Percentiles rank a stretch among this genome's conserved stretches.
Conservation (phyloP, 192 early-diverging fungal genomes). For the Dimargaris xerosporica region DNA sequence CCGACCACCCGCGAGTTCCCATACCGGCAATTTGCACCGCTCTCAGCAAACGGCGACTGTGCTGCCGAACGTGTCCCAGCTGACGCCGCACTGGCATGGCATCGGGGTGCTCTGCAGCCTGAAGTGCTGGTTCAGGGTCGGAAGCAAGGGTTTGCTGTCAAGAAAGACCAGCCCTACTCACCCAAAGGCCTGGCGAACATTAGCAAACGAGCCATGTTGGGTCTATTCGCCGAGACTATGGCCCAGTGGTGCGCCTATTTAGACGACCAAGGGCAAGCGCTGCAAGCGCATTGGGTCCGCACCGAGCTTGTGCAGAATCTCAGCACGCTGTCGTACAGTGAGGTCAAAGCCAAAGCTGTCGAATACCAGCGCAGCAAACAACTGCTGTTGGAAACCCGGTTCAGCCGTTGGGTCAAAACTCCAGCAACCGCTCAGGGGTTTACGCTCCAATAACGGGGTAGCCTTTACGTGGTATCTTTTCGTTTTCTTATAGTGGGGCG, state of each 20-base stretch:
- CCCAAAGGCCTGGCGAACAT: slow-evolving; percentile 18
- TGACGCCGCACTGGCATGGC: slow-evolving; percentile 27
- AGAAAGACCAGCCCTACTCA: slow-evolving; percentile 14
- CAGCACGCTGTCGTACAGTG: slow-evolving; percentile 14
- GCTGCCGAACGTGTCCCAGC: slow-evolving; percentile 16
- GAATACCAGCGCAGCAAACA: slow-evolving; percentile 16
- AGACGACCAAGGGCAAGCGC: background rate
- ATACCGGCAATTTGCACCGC: slow-evolving; percentile 16
- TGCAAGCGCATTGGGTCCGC: background rate
- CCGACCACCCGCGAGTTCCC: slow-evolving; percentile 16
- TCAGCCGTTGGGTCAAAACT: background rate
- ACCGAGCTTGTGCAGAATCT: background rate
- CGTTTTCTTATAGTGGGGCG: background rate
- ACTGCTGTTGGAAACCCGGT: background rate
- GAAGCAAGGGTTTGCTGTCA: slow-evolving; percentile 29
- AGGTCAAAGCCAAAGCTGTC: slow-evolving; percentile 15
- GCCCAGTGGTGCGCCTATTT: background rate
- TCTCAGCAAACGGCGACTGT: too few species aligned
- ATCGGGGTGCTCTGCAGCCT: slow-evolving; percentile 14
- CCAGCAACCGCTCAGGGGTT: background rate
- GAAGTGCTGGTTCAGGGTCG: slow-evolving; percentile 34
- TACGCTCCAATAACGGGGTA: background rate
- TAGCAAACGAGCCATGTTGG: slow-evolving; percentile 22
- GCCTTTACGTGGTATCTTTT: background rate
- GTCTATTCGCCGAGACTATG: background rate